Conservation (phyloP, 1,139 yeast genomes). For the Blastobotrys elegans region DNA sequence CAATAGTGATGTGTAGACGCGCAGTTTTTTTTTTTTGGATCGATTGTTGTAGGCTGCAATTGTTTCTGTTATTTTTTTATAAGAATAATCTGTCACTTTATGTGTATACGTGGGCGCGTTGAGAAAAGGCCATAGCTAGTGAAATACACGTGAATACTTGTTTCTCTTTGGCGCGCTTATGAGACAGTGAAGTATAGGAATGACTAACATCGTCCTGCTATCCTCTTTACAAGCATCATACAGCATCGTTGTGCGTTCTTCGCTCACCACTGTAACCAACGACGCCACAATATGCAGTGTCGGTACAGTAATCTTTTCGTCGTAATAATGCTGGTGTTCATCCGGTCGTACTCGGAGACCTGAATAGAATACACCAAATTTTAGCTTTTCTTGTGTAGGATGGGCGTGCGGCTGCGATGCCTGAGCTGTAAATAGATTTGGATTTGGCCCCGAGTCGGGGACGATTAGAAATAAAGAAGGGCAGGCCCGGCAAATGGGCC, state of each 20-base stretch:
- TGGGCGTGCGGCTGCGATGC: conserved; percentile 26
- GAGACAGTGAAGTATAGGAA: too few relatives aligned
- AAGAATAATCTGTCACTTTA: too few relatives aligned
- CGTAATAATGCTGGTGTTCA: conserved; percentile 47
- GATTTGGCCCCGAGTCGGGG: conserved; percentile 52
- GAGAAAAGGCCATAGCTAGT: too few relatives aligned
- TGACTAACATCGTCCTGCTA: conserved; percentile 47
- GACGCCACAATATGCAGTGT: conserved; percentile 80
- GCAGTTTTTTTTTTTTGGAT: too few relatives aligned
- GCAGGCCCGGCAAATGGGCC: conserved; percentile 93
- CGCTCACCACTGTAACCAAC: conserved; percentile 83
- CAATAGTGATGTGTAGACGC: too few relatives aligned
- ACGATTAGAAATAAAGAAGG: too few relatives aligned
- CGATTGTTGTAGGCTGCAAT: too few relatives aligned
- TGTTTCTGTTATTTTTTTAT: too few relatives aligned
- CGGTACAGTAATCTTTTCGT: conserved; percentile 46
- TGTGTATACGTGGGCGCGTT: too few relatives aligned
- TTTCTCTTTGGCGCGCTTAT: too few relatives aligned
- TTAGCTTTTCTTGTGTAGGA: conserved; percentile 44
- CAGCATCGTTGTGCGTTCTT: conserved; percentile 56
- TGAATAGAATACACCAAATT: conserved; percentile 70
- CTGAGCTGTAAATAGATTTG: too few relatives aligned
- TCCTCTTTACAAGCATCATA: conserved; percentile 48
- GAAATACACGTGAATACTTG: too few relatives aligned
- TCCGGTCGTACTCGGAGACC: conserved; percentile 66